Evolutionary conservation across 2,329 filamentous ascomycete genomes (phyloP).

Genomic region (Bretziella fagacearum): DNA sequence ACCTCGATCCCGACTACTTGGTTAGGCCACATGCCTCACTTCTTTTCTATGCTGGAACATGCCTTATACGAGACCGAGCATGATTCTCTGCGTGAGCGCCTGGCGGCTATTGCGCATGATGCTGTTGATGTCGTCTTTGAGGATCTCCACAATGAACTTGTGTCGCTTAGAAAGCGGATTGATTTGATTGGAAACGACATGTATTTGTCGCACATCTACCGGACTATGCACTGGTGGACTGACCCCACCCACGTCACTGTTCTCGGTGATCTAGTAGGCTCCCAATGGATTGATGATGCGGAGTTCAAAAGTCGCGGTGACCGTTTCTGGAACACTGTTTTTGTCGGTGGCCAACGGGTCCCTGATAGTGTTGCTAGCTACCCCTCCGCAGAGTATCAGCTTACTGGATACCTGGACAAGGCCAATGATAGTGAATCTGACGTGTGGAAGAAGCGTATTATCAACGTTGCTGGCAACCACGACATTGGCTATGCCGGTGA

Average conservation of each 20-base stretch:
- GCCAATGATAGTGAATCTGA: slow-evolving; percentile 18
- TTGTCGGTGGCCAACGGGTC: slow-evolving; percentile 50
- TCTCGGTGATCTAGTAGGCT: slow-evolving; percentile 79
- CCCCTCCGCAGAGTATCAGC: slow-evolving; percentile 32
- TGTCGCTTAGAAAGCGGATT: slow-evolving; percentile 57
- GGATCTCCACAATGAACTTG: slow-evolving; percentile 51
- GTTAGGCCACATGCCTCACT: slow-evolving; percentile 36
- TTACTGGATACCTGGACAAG: slow-evolving; percentile 32
- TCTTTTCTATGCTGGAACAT: slow-evolving; percentile 30
- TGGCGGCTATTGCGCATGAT: slow-evolving; percentile 39
- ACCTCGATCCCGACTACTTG: slow-evolving; percentile 54
- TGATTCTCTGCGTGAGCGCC: slow-evolving; percentile 32
- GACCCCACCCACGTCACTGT: slow-evolving; percentile 75
- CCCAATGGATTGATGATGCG: slow-evolving; percentile 78
- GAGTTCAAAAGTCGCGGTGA: slow-evolving; percentile 62
- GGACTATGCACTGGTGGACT: slow-evolving; percentile 68
- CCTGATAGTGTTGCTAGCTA: slow-evolving; percentile 35
- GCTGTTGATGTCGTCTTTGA: slow-evolving; percentile 43
- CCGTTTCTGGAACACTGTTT: slow-evolving; percentile 68
- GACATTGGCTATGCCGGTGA: slow-evolving; percentile 95
- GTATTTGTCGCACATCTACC: slow-evolving; percentile 86
- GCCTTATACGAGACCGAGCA: slow-evolving; percentile 30
- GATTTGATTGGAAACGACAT: slow-evolving; percentile 89
- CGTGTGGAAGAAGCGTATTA: slow-evolving; percentile 57
- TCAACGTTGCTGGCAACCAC: slow-evolving; percentile 89